A percentile compares a stretch with the other conserved stretches of the same genome.
Evolutionary conservation across 306 rosid species (phyloP).

Genomic region (Cucumis melo): DNA sequence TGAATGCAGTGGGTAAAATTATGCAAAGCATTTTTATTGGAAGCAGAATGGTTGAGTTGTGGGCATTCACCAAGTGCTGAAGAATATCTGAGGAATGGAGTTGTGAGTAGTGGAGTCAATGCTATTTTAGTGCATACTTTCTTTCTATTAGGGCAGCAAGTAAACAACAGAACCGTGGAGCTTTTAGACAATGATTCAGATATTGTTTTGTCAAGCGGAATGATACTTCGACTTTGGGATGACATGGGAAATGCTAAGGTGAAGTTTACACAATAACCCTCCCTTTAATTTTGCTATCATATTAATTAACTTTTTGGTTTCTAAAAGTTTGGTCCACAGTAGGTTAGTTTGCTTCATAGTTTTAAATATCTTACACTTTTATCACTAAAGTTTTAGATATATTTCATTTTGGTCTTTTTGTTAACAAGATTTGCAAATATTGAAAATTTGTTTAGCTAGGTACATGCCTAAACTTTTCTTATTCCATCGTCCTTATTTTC

Average conservation of each 20-base stretch:
- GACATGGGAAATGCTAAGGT: constrained; percentile 47
- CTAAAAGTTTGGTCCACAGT: too few species aligned
- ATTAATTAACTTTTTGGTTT: too few species aligned
- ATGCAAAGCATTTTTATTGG: constrained; percentile 43
- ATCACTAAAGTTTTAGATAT: too few species aligned
- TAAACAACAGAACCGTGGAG: constrained; percentile 16
- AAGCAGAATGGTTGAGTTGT: constrained; percentile 51
- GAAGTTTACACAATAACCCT: too few species aligned
- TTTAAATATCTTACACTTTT: too few species aligned
- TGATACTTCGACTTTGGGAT: constrained; percentile 64
- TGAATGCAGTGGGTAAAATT: constrained; percentile 34
- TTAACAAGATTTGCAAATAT: too few species aligned
- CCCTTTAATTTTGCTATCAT: too few species aligned
- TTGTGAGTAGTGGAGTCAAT: constrained; percentile 44
- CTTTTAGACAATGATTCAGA: constrained; percentile 19
- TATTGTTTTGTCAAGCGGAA: constrained; percentile 30
- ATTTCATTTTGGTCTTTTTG: too few species aligned
- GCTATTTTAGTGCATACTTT: constrained; percentile 33
- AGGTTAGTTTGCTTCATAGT: too few species aligned
- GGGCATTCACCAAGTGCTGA: constrained; percentile 29
- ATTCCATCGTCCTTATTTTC: too few species aligned
- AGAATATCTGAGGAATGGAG: constrained; percentile 50
- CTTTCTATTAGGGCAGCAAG: constrained; percentile 36
- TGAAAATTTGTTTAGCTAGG: too few species aligned
- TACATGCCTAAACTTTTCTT: too few species aligned